phyloP scores from a whole-genome alignment of 805 yeast genomes.

The Wickerhamomyces queroliae region DNA sequence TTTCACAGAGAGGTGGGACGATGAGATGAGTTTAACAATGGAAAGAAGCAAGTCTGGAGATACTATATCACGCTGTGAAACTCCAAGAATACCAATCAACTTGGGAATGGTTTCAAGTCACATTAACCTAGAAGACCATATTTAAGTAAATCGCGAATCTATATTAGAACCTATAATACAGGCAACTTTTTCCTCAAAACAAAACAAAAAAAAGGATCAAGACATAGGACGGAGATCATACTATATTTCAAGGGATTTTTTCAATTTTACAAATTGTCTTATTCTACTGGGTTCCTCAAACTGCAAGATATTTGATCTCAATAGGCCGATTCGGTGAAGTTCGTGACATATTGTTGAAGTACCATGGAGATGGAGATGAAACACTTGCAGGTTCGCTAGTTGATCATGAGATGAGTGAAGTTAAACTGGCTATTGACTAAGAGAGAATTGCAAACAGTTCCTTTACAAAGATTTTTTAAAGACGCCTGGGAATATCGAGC shows the following conservation, averaged over 20 bases:
- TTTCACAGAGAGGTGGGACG: no score
- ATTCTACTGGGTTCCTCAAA: conserved; percentile 33
- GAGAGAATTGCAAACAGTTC: conserved; percentile 30
- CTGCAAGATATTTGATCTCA: conserved; percentile 35
- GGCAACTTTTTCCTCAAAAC: no score
- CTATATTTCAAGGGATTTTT: conserved; percentile 38
- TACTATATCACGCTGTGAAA: no score
- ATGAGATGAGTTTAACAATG: no score
- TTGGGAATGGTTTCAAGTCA: no score
- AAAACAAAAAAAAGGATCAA: no score
- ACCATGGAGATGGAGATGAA: conserved; percentile 28
- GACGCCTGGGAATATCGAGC: conserved; percentile 35
- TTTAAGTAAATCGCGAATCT: no score
- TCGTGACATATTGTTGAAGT: conserved; percentile 28
- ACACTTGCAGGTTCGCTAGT: conserved; percentile 19
- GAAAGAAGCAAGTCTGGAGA: no score
- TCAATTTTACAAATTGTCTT: conserved; percentile 20
- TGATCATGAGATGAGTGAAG: conserved; percentile 35
- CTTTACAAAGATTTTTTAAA: conserved; percentile 33
- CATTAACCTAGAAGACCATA: no score
- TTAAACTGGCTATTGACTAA: conserved; percentile 31
- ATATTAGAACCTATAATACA: no score
- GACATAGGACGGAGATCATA: no score
- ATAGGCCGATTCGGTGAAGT: conserved; percentile 37
- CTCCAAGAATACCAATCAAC: no score